Conservation (phyloP, 768 basidiomycete genomes). For the Tremella fuciformis region DNA sequence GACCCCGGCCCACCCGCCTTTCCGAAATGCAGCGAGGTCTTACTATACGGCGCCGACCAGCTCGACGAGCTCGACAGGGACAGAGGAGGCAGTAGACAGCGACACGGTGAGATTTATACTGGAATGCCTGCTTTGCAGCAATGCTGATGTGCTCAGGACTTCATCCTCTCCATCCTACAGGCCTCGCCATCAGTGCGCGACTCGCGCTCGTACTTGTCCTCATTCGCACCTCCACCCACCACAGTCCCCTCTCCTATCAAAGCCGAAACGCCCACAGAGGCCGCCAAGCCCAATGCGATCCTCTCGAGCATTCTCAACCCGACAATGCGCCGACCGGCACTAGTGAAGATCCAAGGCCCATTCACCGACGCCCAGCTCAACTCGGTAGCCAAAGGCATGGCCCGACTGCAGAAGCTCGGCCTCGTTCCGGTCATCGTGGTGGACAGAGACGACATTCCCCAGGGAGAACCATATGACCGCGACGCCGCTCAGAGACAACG, state of each 20-base stretch:
- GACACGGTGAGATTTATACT: conserved; percentile 19
- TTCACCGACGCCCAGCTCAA: conserved; percentile 90
- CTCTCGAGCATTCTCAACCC: conserved; percentile 66
- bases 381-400: conserved; percentile 87
- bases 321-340: conserved; percentile 75
- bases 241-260: conserved; percentile 43
- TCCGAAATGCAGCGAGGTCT: not conserved
- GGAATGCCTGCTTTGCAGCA: not conserved
- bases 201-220: conserved; percentile 81
- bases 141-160: conserved; percentile 63
- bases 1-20: not conserved
- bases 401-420: conserved; percentile 92
- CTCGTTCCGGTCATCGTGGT: conserved; percentile 93
- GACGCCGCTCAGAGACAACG: conserved; percentile 34
- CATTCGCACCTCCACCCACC: conserved; percentile 71
- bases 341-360: conserved; percentile 95
- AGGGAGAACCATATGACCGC: conserved; percentile 25
- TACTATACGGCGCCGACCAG: not conserved
- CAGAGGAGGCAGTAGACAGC: conserved; percentile 11
- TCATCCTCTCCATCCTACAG: conserved; percentile 89
- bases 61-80: not conserved
- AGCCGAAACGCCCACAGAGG: not conserved
- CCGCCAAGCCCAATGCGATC: conserved; percentile 50
- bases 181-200: conserved; percentile 90
- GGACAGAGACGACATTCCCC: conserved; percentile 72